Percentiles rank a stretch among this genome's conserved stretches.
Evolutionary conservation across 1,139 yeast species (phyloP).

Genomic region (Geotrichum australiense): DNA sequence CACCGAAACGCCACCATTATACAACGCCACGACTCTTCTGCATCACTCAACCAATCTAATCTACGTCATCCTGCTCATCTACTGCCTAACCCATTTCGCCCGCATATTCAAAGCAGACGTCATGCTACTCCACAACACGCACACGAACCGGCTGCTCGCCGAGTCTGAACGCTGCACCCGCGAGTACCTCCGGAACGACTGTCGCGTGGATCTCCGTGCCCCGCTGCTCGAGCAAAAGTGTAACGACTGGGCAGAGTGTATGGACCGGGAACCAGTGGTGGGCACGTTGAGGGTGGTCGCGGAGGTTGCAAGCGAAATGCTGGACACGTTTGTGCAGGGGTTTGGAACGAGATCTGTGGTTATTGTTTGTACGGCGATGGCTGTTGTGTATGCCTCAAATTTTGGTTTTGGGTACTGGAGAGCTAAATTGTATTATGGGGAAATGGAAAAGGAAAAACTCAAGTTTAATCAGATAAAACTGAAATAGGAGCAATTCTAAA

Average conservation of each 20-base stretch:
- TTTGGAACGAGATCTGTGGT: constrained; percentile 56
- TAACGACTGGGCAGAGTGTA: constrained; percentile 61
- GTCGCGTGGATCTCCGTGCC: constrained; percentile 41
- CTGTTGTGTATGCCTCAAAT: constrained; percentile 37
- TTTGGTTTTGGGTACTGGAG: constrained; percentile 39
- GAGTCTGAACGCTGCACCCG: constrained; percentile 44
- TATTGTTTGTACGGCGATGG: constrained; percentile 27
- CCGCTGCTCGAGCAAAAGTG: constrained; percentile 73
- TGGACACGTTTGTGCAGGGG: constrained; percentile 66
- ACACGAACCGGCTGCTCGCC: constrained; percentile 6
- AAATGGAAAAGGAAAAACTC: background rate
- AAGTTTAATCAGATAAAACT: constrained; percentile 8
- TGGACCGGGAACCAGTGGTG: constrained; percentile 16
- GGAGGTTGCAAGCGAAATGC: constrained; percentile 66
- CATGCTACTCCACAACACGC: constrained; percentile 2
- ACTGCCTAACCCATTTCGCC: no score
- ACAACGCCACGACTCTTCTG: no score
- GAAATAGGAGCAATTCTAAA: constrained; percentile 1
- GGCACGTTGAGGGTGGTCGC: constrained; percentile 36
- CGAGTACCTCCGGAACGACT: constrained; percentile 62
- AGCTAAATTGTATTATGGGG: constrained; percentile 19
- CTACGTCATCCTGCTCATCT: no score
- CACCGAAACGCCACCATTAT: no score
- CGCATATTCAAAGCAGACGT: constrained; percentile 8
- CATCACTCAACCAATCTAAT: no score